phyloP scores from a whole-genome alignment of 257 asterid genomes.

The Rubia yunnanensis region DNA sequence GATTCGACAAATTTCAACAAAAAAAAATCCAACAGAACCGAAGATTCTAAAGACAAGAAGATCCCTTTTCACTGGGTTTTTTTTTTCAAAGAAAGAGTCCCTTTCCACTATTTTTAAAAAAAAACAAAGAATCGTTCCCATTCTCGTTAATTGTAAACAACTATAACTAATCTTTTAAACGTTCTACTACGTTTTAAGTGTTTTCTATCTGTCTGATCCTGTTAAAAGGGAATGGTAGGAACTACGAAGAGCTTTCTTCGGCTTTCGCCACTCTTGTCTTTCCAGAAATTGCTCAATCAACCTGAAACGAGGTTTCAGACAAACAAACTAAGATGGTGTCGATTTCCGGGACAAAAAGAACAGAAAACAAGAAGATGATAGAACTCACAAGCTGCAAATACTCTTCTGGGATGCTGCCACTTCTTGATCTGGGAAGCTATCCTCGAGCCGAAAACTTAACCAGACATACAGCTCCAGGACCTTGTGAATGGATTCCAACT shows the following conservation, averaged over 20 bases:
- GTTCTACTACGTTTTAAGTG: too few species aligned
- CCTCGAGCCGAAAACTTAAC: constrained; percentile 82
- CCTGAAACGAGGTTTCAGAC: constrained; percentile 29
- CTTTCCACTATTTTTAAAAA: too few species aligned
- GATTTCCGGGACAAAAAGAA: neutral
- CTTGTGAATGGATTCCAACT: constrained; percentile 98
- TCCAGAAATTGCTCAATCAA: constrained; percentile 80
- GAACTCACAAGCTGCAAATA: constrained; percentile 77
- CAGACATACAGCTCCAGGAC: constrained; percentile 89
- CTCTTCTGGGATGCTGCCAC: constrained; percentile 84
- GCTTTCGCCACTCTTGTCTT: constrained; percentile 38
- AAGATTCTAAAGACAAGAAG: too few species aligned
- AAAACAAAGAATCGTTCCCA: too few species aligned
- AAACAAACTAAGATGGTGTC: neutral
- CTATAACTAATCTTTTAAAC: too few species aligned
- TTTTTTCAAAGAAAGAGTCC: too few species aligned
- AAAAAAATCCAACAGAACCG: too few species aligned
- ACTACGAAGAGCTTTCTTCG: constrained; percentile 21
- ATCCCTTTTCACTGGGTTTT: too few species aligned
- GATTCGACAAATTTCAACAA: too few species aligned
- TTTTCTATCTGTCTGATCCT: neutral
- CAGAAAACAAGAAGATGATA: neutral
- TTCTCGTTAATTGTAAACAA: too few species aligned
- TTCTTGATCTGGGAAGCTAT: constrained; percentile 84
- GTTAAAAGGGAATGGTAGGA: constrained; percentile 16